These are phyloP conservation scores for Smittium culicis DNA, from an alignment of 371 early-diverging fungal species.

Conservation along the genomic window DNA sequence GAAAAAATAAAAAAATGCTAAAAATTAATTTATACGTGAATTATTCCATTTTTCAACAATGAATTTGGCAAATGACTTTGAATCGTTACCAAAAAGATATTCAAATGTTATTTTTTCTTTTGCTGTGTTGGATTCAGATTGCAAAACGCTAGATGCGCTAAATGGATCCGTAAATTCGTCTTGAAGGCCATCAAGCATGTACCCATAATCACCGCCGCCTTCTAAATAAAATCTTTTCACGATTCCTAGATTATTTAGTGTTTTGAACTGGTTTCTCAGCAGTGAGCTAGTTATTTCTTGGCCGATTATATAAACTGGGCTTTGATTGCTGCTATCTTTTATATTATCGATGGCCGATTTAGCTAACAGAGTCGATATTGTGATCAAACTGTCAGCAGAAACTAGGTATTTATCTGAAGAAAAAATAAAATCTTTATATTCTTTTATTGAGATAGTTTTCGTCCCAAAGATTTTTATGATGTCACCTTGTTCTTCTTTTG, in stretches of 20 bases:
- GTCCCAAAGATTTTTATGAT: not conserved
- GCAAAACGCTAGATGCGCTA: not conserved
- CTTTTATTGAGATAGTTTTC: not conserved
- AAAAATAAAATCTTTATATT: conserved; percentile 1
- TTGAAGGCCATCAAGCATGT: conserved; percentile 7
- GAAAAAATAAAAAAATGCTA: not conserved
- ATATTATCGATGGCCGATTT: not conserved
- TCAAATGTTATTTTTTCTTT: not conserved
- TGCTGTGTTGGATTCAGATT: not conserved
- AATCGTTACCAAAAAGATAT: not conserved
- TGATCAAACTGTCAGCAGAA: conserved; percentile 7
- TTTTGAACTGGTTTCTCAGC: not conserved
- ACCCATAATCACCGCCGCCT: conserved; percentile 4
- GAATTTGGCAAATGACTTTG: conserved; percentile 2
- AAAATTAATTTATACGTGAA: not conserved
- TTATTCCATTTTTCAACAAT: conserved; percentile 5
- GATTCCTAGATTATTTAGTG: conserved; percentile 7
- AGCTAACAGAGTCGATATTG: conserved; percentile 6
- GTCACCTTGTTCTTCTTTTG: not conserved
- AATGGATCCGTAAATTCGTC: not conserved
- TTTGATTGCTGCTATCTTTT: not conserved
- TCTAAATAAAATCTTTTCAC: conserved; percentile 10
- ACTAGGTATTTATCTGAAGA: conserved; percentile 4
- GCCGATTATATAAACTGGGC: conserved; percentile 9
- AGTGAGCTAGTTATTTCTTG: conserved; percentile 7